Conservation (phyloP, 1,139 yeast species). For the Kodamaea ohmeri region DNA sequence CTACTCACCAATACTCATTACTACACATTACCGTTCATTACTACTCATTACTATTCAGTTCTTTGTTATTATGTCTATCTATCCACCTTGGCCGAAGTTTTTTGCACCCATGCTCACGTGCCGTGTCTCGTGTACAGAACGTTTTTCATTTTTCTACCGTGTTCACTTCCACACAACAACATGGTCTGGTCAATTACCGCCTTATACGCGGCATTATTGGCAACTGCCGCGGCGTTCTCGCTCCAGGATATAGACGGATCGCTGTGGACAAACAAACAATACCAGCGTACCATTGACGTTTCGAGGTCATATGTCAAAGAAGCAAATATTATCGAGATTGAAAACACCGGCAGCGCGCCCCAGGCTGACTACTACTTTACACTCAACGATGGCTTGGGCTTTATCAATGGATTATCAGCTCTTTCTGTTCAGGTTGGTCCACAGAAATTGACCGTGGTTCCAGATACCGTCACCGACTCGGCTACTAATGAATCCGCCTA, state of each 20-base stretch:
- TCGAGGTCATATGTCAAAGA: constrained; percentile 67
- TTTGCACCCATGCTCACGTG: neutral
- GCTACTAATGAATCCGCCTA: constrained; percentile 29
- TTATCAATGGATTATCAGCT: constrained; percentile 48
- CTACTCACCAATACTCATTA: too few species aligned
- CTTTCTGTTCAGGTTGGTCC: constrained; percentile 31
- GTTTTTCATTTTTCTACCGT: constrained; percentile 4
- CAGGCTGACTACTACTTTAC: constrained; percentile 54
- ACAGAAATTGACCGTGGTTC: constrained; percentile 29
- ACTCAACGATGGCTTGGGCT: constrained; percentile 46
- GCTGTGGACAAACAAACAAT: constrained; percentile 47
- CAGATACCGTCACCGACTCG: constrained; percentile 23
- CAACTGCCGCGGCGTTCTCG: constrained; percentile 10
- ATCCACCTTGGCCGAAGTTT: too few species aligned
- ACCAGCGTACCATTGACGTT: constrained; percentile 58
- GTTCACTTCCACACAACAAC: constrained; percentile 7
- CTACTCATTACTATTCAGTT: too few species aligned
- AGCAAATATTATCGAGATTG: constrained; percentile 51
- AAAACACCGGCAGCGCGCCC: constrained; percentile 58
- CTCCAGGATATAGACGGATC: constrained; percentile 10
- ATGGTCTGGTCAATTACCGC: constrained; percentile 10
- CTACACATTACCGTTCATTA: too few species aligned
- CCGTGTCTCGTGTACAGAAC: neutral
- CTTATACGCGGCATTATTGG: constrained; percentile 6
- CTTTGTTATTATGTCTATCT: too few species aligned